Evolutionary conservation across 176 grass and related monocot genomes (phyloP), one percentile per base, ranked within the genome.

Genomic region (Alopecurus myosuroides): DNA sequence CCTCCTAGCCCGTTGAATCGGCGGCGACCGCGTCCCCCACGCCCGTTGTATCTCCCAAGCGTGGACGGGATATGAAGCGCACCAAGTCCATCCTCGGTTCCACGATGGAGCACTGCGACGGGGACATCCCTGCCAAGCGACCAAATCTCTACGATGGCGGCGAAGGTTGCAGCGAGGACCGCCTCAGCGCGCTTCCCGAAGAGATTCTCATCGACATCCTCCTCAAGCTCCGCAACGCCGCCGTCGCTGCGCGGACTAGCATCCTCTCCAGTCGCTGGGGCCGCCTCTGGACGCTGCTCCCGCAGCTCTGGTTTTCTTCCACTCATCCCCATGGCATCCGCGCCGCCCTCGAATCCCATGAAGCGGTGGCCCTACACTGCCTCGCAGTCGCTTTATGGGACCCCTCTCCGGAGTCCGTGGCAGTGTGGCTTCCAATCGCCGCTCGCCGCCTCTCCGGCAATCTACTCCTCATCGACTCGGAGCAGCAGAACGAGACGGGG

Each of bases 261-360:
- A 23, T 81, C 31, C 77, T 86, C 69, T 81, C 85, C 44, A 23
- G 12, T 18, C 69, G 69, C 18, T 87, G 69, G 78, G 57, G 44
- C 45, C 45, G 12, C 44, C 3, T 66, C 8, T 87, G 70, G 78
- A 3, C 0, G 1, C 25, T 81, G 41, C 70, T 87, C 69, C 64
- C 33, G 19, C 18, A 8, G 33, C 64, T 67, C 64, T 9, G 1
- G 18, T 67, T 37, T 18, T 2, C 18, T 7, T 57, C 7, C 7
- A 67, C 0, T 70, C 33, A 42, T 12, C 7, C 18, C 18, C 8
- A 10, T 6, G 56, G 7, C 34, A 18, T 86, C 12, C 33, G 41
- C 33, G 7, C 2, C 2, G 70, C 40, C 10, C 67, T 46, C 1
- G 14, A 2, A 7, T 4, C 55, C 50, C 53, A 29, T 19, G 53